Percentiles rank a stretch among this genome's conserved stretches.
Evolutionary conservation across 176 grass and related monocot species (phyloP).

Genomic region (Carex kokanica): DNA sequence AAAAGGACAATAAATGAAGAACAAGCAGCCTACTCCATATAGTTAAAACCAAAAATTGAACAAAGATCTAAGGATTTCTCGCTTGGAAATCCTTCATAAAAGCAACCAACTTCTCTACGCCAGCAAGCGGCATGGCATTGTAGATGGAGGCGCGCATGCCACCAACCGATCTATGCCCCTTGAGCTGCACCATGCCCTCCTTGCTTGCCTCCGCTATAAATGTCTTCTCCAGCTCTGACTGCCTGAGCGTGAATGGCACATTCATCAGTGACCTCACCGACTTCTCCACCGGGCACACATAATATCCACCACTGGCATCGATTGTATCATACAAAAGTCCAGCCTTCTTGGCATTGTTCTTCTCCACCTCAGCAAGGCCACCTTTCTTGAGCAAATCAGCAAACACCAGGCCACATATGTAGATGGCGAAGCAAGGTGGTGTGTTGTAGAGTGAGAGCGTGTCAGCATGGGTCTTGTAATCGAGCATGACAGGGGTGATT

Average conservation of each 20-base stretch:
- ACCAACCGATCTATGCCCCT: slow-evolving; percentile 89
- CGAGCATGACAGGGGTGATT: slow-evolving; percentile 90
- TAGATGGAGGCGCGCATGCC: slow-evolving; percentile 90
- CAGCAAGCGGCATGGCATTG: slow-evolving; percentile 87
- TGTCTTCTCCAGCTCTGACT: slow-evolving; percentile 73
- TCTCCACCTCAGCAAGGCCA: slow-evolving; percentile 77
- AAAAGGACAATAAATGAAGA: neutral
- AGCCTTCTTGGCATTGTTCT: slow-evolving; percentile 75
- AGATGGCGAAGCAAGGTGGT: slow-evolving; percentile 89
- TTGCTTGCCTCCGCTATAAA: slow-evolving; percentile 84
- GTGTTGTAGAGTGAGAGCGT: slow-evolving; percentile 95
- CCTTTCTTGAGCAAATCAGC: slow-evolving; percentile 85
- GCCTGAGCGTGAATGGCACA: slow-evolving; percentile 78
- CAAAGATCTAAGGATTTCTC: slow-evolving; percentile 53
- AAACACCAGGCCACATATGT: slow-evolving; percentile 83
- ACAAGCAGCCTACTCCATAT: slow-evolving; percentile 9
- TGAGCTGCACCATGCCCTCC: slow-evolving; percentile 97
- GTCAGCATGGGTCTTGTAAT: slow-evolving; percentile 91
- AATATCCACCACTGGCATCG: slow-evolving; percentile 74
- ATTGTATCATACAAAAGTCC: slow-evolving; percentile 78
- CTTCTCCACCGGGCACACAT: slow-evolving; percentile 75
- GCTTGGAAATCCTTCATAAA: slow-evolving; percentile 99
- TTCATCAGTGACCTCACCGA: slow-evolving; percentile 90
- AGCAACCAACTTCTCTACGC: slow-evolving; percentile 82
- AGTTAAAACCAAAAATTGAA: neutral